Percentiles rank a stretch among this genome's conserved stretches.
These are phyloP conservation scores for Acrocalymma vagum DNA, from an alignment of 2,329 filamentous ascomycete genomes.

Conservation along the genomic window DNA sequence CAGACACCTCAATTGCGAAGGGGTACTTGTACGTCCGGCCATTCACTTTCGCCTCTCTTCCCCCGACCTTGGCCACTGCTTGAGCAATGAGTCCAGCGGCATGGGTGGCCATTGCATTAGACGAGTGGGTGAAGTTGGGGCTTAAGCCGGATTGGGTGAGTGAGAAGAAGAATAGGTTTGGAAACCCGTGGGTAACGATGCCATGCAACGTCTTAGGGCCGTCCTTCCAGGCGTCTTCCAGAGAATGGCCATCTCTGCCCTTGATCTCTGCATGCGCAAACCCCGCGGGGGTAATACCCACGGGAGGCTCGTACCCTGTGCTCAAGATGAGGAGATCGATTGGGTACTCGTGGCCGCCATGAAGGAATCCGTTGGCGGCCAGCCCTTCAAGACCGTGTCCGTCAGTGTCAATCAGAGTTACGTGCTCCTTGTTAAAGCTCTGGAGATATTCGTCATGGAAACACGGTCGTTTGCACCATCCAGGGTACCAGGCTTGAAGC, in stretches of 20 bases:
- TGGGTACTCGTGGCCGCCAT: conserved; percentile 56
- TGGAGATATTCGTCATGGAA: conserved; percentile 67
- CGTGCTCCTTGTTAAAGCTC: conserved; percentile 65
- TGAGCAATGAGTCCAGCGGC: no score
- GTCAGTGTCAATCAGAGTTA: conserved; percentile 66
- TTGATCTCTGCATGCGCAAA: no score
- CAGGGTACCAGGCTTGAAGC: conserved; percentile 66
- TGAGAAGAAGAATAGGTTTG: conserved; percentile 22
- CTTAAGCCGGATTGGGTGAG: neutral
- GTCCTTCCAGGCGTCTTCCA: no score
- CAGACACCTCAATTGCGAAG: conserved; percentile 11
- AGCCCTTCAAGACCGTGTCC: conserved; percentile 59
- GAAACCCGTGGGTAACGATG: conserved; percentile 19
- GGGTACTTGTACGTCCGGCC: no score
- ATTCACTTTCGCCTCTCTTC: no score
- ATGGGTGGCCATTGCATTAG: conserved; percentile 7
- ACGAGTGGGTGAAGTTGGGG: neutral
- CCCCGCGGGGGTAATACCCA: no score
- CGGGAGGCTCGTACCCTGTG: conserved; percentile 57
- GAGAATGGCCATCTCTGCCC: no score
- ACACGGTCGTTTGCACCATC: conserved; percentile 68
- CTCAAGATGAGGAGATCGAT: conserved; percentile 56
- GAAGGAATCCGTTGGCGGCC: conserved; percentile 56
- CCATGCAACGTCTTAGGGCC: conserved; percentile 56
- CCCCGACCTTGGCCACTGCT: no score